phyloP scores from a whole-genome alignment of 805 yeast species.

The Metschnikowia baotianmanensis region DNA sequence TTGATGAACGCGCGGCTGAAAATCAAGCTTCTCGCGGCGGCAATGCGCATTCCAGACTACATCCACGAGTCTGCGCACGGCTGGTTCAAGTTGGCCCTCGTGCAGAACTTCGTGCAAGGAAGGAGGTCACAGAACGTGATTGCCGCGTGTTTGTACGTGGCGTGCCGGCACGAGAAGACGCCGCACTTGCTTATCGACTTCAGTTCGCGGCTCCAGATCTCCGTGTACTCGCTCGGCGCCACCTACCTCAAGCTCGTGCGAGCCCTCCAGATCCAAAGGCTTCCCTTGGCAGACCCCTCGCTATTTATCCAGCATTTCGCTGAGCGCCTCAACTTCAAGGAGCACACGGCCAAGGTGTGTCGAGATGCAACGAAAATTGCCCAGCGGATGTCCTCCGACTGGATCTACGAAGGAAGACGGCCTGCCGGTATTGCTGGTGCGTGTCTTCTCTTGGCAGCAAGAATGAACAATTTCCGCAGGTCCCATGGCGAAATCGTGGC shows the following conservation, averaged over 20 bases:
- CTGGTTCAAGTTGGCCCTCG: conserved; percentile 85
- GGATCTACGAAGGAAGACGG: conserved; percentile 95
- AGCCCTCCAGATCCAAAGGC: conserved; percentile 65
- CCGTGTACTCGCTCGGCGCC: conserved; percentile 93
- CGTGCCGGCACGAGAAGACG: conserved; percentile 88
- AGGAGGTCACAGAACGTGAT: conserved; percentile 92
- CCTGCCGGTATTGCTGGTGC: conserved; percentile 99
- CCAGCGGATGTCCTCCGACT: conserved; percentile 87
- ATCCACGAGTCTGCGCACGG: conserved; percentile 83
- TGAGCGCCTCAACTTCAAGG: conserved; percentile 79
- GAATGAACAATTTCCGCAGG: conserved; percentile 94
- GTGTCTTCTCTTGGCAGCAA: conserved; percentile 84
- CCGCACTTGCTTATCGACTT: conserved; percentile 96
- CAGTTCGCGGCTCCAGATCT: conserved; percentile 82
- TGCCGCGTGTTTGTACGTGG: conserved; percentile 91
- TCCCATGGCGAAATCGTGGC: conserved; percentile 93
- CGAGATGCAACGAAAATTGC: conserved; percentile 86
- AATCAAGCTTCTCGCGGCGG: conserved; percentile 75
- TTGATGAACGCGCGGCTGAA: conserved; percentile 78
- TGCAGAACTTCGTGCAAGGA: conserved; percentile 94
- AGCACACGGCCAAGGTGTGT: conserved; percentile 67
- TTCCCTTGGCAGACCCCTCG: conserved; percentile 94
- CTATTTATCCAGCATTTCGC: conserved; percentile 93
- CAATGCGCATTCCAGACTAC: conserved; percentile 76
- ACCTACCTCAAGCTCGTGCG: conserved; percentile 93